Evolutionary conservation across 2,329 filamentous ascomycete species (phyloP), one percentile per base, ranked within the genome.

Genomic region (Colletotrichum kahawae): DNA sequence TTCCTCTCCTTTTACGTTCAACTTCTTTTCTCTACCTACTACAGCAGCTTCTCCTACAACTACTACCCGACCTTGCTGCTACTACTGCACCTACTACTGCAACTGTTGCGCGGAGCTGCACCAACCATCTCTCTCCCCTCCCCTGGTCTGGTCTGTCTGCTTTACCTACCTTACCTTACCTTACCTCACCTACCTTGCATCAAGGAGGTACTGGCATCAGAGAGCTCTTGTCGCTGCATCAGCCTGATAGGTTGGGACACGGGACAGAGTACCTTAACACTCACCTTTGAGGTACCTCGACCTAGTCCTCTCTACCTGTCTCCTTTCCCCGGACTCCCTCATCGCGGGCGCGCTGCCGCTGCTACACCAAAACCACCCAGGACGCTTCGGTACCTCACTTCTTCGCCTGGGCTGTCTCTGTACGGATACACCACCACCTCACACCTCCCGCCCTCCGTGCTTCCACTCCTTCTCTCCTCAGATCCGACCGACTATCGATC

Each of bases 401-500:
- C 18, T 38, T 24, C 21, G 60, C 7, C 27, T 64, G 21, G 34
- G 21, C 21, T 31, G 60, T 33, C 29, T 29, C 29, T 38, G 64
- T 54, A 56, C 43, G 31, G 31, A 57, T 57, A 67, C 65, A 56
- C 62, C 63, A 71, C 51, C 69, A 59, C 56, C 56, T 59, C 69
- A 16, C 60, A 38, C 54, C 43, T 71, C 38, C 56, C 65, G 31
- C 64, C 60, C 76, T 60, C 54, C 29, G 33, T 68, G 34, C 66
- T 68, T 43, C 34, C 56, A 33, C 54, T 67, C 64, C 63, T 63
- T 59, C 43, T 73, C 24, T 38, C 63, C 57, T 63, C 70, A 69
- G 73, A 69, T 75, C 70, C 73, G 57, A 63, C 70, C 51, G 57
- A 69, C 70, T 74, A 74, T 74, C 74, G 70, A 76, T 76, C 74